These are phyloP conservation scores for Vinca minor DNA, from an alignment of 257 asterid species.

Conservation along the genomic window DNA sequence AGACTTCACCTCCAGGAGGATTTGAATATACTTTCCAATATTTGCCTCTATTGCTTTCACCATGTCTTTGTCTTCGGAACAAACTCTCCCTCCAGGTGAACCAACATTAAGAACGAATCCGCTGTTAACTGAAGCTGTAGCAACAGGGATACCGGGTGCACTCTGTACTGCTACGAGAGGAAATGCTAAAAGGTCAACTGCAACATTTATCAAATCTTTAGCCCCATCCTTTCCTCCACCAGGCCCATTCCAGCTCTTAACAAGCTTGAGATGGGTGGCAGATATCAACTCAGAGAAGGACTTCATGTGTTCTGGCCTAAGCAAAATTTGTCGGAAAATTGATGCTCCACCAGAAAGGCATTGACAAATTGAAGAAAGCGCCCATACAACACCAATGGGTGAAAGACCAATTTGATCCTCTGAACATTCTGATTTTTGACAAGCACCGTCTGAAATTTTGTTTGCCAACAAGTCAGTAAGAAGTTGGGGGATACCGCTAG, in stretches of 20 bases:
- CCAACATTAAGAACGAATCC: slow-evolving; percentile 92
- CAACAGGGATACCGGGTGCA: slow-evolving; percentile 70
- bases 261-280: slow-evolving; percentile 66
- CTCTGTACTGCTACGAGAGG: slow-evolving; percentile 88
- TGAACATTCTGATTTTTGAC: slow-evolving; percentile 25
- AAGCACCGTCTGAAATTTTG: slow-evolving; percentile 36
- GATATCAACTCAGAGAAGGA: slow-evolving; percentile 60
- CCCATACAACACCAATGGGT: slow-evolving; percentile 83
- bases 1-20: slow-evolving; percentile 68
- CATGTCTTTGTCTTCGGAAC: slow-evolving; percentile 91
- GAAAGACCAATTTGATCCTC: slow-evolving; percentile 67
- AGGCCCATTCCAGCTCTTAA: slow-evolving; percentile 73
- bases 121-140: slow-evolving; percentile 92
- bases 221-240: slow-evolving; percentile 89
- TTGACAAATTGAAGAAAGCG: slow-evolving; percentile 77
- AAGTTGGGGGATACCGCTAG: slow-evolving; percentile 90
- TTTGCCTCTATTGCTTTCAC: slow-evolving; percentile 69
- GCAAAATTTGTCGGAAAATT: slow-evolving; percentile 73
- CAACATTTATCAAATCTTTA: slow-evolving; percentile 65
- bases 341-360: slow-evolving; percentile 91
- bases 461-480: slow-evolving; percentile 73
- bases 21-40: slow-evolving; percentile 81
- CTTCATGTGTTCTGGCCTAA: slow-evolving; percentile 62
- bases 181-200: slow-evolving; percentile 81
- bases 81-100: slow-evolving; percentile 88